phyloP scores from a whole-genome alignment of 2,329 filamentous ascomycete species.

The Graphilbum ipis-grandicollis region DNA sequence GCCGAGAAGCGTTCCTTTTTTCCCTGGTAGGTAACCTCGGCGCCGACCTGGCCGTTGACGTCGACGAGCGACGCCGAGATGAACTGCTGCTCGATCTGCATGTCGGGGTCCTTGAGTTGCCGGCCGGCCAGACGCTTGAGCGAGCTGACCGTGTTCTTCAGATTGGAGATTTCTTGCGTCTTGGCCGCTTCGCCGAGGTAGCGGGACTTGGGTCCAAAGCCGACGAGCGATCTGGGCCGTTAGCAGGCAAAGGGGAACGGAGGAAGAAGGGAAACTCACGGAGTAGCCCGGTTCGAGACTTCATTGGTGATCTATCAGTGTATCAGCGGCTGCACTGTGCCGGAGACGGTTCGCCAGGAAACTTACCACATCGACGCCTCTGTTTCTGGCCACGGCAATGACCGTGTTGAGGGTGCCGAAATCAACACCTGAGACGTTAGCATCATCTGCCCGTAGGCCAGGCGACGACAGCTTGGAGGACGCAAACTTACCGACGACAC shows the following conservation, averaged over 20 bases:
- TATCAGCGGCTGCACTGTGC: conserved; percentile 5
- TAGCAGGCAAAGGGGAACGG: conserved; percentile 3
- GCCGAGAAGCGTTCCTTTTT: conserved; percentile 94
- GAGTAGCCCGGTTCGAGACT: conserved; percentile 93
- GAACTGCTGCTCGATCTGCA: conserved; percentile 82
- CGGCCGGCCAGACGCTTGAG: conserved; percentile 89
- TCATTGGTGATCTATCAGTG: conserved; percentile 90
- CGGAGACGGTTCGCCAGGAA: conserved; percentile 6
- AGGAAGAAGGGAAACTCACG: conserved; percentile 45
- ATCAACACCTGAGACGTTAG: conserved; percentile 50
- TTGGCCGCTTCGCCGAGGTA: conserved; percentile 92
- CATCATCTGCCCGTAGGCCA: not conserved
- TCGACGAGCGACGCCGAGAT: conserved; percentile 77
- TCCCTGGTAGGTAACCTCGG: conserved; percentile 80
- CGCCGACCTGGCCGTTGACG: conserved; percentile 84
- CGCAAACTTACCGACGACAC: conserved; percentile 10
- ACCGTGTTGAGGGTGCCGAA: conserved; percentile 94
- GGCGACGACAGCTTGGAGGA: not conserved
- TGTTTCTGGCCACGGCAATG: conserved; percentile 92
- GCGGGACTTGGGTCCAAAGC: conserved; percentile 84
- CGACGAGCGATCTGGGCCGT: conserved; percentile 60
- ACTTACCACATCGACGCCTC: conserved; percentile 97
- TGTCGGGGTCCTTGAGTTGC: conserved; percentile 73
- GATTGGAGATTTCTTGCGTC: conserved; percentile 97
- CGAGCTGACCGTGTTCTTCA: conserved; percentile 93